These are phyloP conservation scores for Fraxinus cuspidata DNA, from an alignment of 257 asterid genomes.

Conservation along the genomic window DNA sequence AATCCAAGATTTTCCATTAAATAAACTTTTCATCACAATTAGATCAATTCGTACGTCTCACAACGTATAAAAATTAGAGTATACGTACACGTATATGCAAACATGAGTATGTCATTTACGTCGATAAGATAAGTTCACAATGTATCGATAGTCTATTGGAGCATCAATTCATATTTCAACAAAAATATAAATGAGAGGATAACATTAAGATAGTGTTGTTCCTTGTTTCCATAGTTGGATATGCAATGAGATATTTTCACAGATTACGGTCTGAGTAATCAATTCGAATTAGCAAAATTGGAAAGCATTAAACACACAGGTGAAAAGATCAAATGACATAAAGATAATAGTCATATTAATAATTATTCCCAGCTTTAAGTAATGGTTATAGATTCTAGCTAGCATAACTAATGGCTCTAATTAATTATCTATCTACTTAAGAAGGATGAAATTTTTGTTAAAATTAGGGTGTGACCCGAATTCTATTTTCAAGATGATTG, in stretches of 20 bases:
- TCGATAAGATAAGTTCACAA: not conserved
- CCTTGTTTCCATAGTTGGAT: not conserved
- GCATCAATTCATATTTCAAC: not conserved
- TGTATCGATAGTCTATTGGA: not conserved
- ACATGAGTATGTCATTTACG: not conserved
- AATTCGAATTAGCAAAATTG: slow-evolving; percentile 22
- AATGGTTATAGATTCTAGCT: not conserved
- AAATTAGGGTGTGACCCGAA: no score
- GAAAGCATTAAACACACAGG: slow-evolving; percentile 4
- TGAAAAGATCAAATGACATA: not conserved
- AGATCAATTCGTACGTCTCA: not conserved
- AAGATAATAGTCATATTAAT: not conserved
- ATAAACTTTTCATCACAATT: not conserved
- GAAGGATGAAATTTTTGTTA: not conserved
- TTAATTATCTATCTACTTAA: not conserved
- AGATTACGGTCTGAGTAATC: slow-evolving; percentile 21
- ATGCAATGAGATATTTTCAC: not conserved
- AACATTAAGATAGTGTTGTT: not conserved
- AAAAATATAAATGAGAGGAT: not conserved
- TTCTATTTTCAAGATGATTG: no score
- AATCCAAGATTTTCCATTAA: no score
- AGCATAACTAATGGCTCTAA: not conserved
- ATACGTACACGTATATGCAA: not conserved
- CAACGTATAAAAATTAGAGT: not conserved
- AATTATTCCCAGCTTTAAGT: not conserved